phyloP scores from a whole-genome alignment of 1,139 yeast genomes.

The Kodamaea sp. region DNA sequence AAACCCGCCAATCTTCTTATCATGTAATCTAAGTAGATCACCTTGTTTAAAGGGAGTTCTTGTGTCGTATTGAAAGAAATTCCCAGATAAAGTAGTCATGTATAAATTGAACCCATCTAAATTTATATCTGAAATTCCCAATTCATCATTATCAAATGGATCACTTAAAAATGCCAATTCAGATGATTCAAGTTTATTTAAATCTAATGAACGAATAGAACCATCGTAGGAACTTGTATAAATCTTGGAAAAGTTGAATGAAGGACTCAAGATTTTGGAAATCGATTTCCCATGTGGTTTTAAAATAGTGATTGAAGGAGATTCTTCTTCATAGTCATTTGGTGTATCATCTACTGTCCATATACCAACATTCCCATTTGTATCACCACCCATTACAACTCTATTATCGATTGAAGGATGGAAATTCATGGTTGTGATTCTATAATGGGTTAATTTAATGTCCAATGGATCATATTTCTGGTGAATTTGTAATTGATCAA shows the following conservation, averaged over 20 bases:
- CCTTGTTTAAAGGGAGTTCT: slow-evolving; percentile 40
- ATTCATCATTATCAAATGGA: slow-evolving; percentile 37
- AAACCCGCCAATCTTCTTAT: slow-evolving; percentile 89
- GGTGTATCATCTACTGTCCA: slow-evolving; percentile 65
- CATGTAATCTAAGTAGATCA: slow-evolving; percentile 60
- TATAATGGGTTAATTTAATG: slow-evolving; percentile 64
- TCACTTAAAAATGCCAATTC: slow-evolving; percentile 56
- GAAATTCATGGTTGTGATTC: slow-evolving; percentile 70
- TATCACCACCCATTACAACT: slow-evolving; percentile 81
- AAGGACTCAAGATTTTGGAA: slow-evolving; percentile 56
- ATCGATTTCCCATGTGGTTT: slow-evolving; percentile 77
- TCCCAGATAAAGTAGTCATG: slow-evolving; percentile 76
- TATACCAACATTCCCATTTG: slow-evolving; percentile 77
- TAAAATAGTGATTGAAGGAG: slow-evolving; percentile 56
- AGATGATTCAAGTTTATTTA: slow-evolving; percentile 53
- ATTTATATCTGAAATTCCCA: slow-evolving; percentile 64
- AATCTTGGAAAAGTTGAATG: slow-evolving; percentile 49
- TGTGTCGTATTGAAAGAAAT: slow-evolving; percentile 66
- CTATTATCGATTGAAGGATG: slow-evolving; percentile 69
- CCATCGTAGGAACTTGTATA: slow-evolving; percentile 85
- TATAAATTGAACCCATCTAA: slow-evolving; percentile 51
- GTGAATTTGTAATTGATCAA: slow-evolving; percentile 49
- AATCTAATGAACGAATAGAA: slow-evolving; percentile 67
- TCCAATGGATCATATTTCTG: slow-evolving; percentile 64
- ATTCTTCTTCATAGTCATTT: slow-evolving; percentile 35